Evolutionary conservation across 495 filamentous ascomycete species (phyloP).

Genomic region (Penicillium bovifimosum): DNA sequence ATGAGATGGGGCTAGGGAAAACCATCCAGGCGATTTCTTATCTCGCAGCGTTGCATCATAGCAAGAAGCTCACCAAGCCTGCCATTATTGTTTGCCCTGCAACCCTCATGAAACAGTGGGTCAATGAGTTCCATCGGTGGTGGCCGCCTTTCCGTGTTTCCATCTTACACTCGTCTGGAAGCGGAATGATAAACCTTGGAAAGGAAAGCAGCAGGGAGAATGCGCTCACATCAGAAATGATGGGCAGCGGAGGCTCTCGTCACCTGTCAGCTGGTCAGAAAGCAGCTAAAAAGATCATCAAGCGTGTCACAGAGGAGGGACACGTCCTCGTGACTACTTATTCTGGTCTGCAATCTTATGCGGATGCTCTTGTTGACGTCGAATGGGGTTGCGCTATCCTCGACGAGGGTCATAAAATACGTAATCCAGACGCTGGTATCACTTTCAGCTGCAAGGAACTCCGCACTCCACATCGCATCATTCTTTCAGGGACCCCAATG

Average conservation of each 20-base stretch:
- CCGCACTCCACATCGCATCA: conserved; percentile 79
- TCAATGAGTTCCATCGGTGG: conserved; percentile 96
- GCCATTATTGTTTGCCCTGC: conserved; percentile 87
- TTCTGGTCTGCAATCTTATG: conserved; percentile 83
- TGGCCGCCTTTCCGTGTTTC: conserved; percentile 94
- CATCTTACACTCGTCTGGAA: conserved; percentile 90
- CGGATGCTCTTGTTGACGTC: conserved; percentile 65
- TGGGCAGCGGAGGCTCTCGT: conserved; percentile 25
- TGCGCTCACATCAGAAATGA: conserved; percentile 42
- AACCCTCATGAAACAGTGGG: conserved; percentile 94
- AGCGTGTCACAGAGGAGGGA: conserved; percentile 76
- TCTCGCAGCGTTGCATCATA: conserved; percentile 84
- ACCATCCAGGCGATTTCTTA: conserved; percentile 93
- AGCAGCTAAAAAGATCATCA: conserved; percentile 69
- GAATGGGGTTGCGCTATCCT: conserved; percentile 93
- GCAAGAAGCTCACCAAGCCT: conserved; percentile 73
- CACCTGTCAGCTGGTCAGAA: conserved; percentile 49
- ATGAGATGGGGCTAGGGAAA: conserved; percentile 98
- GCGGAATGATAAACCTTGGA: conserved; percentile 82
- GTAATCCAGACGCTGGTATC: conserved; percentile 87
- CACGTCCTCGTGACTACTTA: conserved; percentile 95
- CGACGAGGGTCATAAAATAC: conserved; percentile 96
- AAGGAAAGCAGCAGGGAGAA: conserved; percentile 69
- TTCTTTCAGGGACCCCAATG: conserved; percentile 93
- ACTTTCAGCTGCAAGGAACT: conserved; percentile 92